phyloP scores from a whole-genome alignment of 257 asterid genomes.

The Galeopsis tetrahit region DNA sequence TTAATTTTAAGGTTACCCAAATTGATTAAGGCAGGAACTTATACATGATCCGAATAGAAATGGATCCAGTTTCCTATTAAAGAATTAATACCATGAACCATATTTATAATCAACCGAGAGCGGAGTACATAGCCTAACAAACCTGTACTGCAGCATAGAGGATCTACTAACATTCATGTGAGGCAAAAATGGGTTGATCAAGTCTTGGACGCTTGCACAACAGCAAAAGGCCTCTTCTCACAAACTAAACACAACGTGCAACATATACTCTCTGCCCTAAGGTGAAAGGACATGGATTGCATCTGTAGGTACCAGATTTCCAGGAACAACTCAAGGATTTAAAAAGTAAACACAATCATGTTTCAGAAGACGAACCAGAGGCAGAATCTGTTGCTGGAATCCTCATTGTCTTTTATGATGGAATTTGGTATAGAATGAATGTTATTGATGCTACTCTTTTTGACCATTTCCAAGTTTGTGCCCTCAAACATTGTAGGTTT shows the following conservation, averaged over 20 bases:
- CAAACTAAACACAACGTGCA: slow-evolving; percentile 30
- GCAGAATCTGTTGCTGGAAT: slow-evolving; percentile 40
- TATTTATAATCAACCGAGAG: slow-evolving; percentile 26
- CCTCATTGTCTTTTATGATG: slow-evolving; percentile 30
- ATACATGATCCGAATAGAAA: too few relatives aligned
- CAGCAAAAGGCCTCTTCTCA: slow-evolving; percentile 38
- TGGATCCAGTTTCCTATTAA: too few relatives aligned
- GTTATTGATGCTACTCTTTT: too few relatives aligned
- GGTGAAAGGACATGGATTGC: slow-evolving; percentile 36
- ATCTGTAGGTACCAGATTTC: slow-evolving; percentile 24
- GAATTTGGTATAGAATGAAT: slow-evolving; percentile 33
- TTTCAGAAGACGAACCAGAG: slow-evolving; percentile 29
- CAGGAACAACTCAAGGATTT: slow-evolving; percentile 35
- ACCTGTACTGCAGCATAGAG: slow-evolving; percentile 34
- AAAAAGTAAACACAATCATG: slow-evolving; percentile 15
- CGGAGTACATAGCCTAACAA: slow-evolving; percentile 29
- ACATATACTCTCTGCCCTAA: slow-evolving; percentile 42
- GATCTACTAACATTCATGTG: slow-evolving; percentile 32
- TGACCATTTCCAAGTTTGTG: slow-evolving; percentile 43
- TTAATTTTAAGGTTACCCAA: too few relatives aligned
- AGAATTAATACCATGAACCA: too few relatives aligned
- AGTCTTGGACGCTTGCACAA: slow-evolving; percentile 40
- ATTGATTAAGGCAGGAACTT: too few relatives aligned
- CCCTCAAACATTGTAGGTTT: slow-evolving; percentile 34
- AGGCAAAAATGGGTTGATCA: slow-evolving; percentile 30